Evolutionary conservation across 495 filamentous ascomycete genomes (phyloP).

Genomic region (Trichoderma reesei): DNA sequence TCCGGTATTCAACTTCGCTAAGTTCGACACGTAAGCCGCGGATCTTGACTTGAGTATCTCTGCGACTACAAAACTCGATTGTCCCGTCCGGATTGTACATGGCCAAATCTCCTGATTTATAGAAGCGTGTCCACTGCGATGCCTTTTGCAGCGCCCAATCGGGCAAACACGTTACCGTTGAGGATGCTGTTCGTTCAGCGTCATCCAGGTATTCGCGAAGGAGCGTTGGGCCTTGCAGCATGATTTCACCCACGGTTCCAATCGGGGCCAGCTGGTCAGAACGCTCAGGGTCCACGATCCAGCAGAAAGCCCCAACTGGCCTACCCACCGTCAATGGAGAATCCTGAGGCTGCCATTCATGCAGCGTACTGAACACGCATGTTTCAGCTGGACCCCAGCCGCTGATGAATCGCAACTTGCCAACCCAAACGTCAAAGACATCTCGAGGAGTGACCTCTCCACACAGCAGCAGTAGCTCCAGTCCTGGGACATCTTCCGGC

Average conservation of each 20-base stretch:
- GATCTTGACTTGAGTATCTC: constrained; percentile 33
- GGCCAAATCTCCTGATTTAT: constrained; percentile 38
- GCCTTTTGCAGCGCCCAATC: not conserved
- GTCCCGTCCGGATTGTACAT: constrained; percentile 34
- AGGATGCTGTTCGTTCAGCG: constrained; percentile 31
- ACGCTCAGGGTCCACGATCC: constrained; percentile 40
- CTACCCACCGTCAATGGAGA: constrained; percentile 23
- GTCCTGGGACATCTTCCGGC: constrained; percentile 27
- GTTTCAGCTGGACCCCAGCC: constrained; percentile 35
- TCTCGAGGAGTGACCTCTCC: constrained; percentile 21
- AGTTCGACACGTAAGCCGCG: constrained; percentile 31
- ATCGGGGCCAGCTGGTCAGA: constrained; percentile 38
- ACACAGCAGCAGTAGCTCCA: constrained; percentile 28
- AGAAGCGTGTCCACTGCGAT: not conserved
- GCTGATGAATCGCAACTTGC: constrained; percentile 17
- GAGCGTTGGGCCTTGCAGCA: constrained; percentile 39
- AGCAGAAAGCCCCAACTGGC: constrained; percentile 21
- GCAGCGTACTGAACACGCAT: constrained; percentile 10
- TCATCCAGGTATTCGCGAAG: constrained; percentile 31
- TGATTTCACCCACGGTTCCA: constrained; percentile 41
- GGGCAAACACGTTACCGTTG: constrained; percentile 7
- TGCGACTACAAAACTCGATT: constrained; percentile 23
- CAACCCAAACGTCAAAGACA: constrained; percentile 16
- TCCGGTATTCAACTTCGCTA: constrained; percentile 24
- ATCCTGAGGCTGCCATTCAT: constrained; percentile 6